Evolutionary conservation across 768 basidiomycete species (phyloP).

Genomic region (Cyclocybe aegerita): DNA sequence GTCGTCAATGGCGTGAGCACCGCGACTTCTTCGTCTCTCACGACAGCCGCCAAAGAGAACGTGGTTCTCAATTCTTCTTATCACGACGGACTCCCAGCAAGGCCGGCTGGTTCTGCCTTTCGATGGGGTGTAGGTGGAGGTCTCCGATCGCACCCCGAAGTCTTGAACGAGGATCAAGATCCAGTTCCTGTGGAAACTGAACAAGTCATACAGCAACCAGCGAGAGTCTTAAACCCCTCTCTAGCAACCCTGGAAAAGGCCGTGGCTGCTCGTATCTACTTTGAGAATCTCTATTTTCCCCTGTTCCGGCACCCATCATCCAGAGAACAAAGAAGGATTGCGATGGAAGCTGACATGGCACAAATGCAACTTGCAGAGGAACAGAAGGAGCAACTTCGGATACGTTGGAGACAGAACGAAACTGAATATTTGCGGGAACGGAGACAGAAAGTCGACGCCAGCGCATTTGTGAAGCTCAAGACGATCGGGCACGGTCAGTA

Average conservation of each 20-base stretch:
- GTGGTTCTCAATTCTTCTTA: slow-evolving; percentile 40
- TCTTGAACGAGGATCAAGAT: slow-evolving; percentile 51
- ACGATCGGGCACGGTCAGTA: slow-evolving; percentile 87
- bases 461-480: slow-evolving; percentile 86
- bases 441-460: slow-evolving; percentile 78
- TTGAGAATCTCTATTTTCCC: slow-evolving; percentile 88
- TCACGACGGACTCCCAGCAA: slow-evolving; percentile 53
- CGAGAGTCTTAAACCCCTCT: slow-evolving; percentile 75
- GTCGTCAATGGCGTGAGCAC: slow-evolving; percentile 80
- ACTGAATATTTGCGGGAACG: slow-evolving; percentile 86
- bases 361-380: slow-evolving; percentile 66
- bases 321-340: slow-evolving; percentile 79
- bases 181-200: slow-evolving; percentile 28
- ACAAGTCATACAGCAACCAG: slow-evolving; percentile 27
- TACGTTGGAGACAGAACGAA: slow-evolving; percentile 84
- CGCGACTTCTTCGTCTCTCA: slow-evolving; percentile 67
- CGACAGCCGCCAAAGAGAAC: slow-evolving; percentile 76
- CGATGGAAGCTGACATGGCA: slow-evolving; percentile 87
- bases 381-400: slow-evolving; percentile 71
- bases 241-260: slow-evolving; percentile 92
- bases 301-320: slow-evolving; percentile 83
- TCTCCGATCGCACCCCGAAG: slow-evolving; percentile 65
- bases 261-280: slow-evolving; percentile 89
- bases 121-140: slow-evolving; percentile 50
- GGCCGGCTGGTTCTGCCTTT: slow-evolving; percentile 59